Evolutionary conservation across 768 basidiomycete species (phyloP).

Genomic region (Termitomyces sp.): DNA sequence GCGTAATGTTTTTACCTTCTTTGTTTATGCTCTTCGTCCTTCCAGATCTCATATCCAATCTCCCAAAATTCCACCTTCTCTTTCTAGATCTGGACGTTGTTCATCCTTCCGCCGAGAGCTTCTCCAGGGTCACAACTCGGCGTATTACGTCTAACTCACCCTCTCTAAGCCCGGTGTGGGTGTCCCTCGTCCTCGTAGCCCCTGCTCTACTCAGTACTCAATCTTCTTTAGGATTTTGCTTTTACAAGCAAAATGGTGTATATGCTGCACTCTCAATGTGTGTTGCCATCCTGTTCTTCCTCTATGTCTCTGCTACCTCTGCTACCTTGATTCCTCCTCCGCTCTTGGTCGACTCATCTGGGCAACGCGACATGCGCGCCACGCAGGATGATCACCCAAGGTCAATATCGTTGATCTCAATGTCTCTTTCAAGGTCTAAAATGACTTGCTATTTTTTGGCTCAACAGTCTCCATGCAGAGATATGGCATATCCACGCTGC

Average conservation of each 20-base stretch:
- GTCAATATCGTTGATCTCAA: neutral
- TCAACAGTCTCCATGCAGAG: neutral
- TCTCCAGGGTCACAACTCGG: slow-evolving; percentile 2
- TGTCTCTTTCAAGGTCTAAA: neutral
- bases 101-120: neutral
- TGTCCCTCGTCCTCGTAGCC: slow-evolving; percentile 7
- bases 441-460: neutral
- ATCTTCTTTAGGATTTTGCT: neutral
- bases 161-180: slow-evolving; percentile 1
- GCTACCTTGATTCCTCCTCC: neutral
- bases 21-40: neutral
- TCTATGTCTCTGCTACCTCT: neutral
- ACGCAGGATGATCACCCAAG: neutral
- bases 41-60: slow-evolving; percentile 7
- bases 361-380: too few relatives aligned
- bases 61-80: neutral
- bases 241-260: neutral
- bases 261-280: neutral
- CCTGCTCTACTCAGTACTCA: neutral
- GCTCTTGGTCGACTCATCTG: neutral
- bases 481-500: neutral
- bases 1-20: neutral
- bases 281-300: neutral
- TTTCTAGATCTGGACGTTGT: slow-evolving; percentile 8
- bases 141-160: slow-evolving; percentile 11